These are phyloP conservation scores for Cutaneotrichosporon curvatum DNA, from an alignment of 1,284 basidiomycete genomes.

Conservation along the genomic window DNA sequence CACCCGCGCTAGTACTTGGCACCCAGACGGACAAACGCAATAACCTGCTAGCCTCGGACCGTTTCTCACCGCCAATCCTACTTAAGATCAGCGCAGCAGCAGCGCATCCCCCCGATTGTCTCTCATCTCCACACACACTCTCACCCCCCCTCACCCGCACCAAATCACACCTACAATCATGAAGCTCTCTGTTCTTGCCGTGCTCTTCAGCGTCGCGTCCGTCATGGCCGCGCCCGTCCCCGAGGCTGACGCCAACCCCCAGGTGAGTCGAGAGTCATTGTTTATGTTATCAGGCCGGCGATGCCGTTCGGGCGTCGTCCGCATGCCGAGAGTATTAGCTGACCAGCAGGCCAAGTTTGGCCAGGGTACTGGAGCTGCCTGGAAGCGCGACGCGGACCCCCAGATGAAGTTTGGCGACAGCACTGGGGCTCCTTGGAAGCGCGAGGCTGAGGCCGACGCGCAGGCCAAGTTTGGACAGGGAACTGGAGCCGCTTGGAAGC, in stretches of 20 bases:
- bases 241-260: constrained; percentile 11
- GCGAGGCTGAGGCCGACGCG: constrained; percentile 1
- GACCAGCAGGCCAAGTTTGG: neutral
- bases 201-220: constrained; percentile 18
- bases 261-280: constrained; percentile 2
- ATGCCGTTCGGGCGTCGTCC: no score
- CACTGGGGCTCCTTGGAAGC: neutral
- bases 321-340: no score
- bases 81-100: no score
- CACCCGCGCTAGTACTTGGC: no score
- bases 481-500: constrained; percentile 5
- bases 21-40: no score
- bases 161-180: constrained; percentile 1
- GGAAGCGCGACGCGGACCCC: neutral
- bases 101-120: no score
- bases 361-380: neutral
- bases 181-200: constrained; percentile 22
- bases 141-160: neutral
- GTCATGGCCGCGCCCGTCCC: constrained; percentile 26
- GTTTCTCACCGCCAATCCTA: no score
- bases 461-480: no score
- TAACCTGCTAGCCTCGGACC: no score
- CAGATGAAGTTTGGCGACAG: neutral
- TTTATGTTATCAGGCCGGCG: constrained; percentile 21
- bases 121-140: no score